Base-by-base conservation (phyloP, 169 alveolate species). In the Plasmodium reichenowi region DNA sequence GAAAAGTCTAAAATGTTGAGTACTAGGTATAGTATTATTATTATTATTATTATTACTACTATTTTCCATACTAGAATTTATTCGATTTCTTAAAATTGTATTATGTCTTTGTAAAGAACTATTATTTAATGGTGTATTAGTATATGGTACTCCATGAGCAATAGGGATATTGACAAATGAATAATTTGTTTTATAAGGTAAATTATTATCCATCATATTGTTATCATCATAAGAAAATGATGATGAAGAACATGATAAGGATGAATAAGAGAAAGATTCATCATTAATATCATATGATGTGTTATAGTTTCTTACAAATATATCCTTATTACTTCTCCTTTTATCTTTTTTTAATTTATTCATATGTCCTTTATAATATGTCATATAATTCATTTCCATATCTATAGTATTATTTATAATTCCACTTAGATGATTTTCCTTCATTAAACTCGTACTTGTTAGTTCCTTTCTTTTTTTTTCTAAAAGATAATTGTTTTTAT, bases 351-450 rank as follows among this genome's bases (percentile, higher is more conserved):
- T 24, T 9, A 59, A 26, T 32, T 52, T 52, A 5, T 20, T 24
- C 17, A 22, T 26, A 15, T 26, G 9, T 8, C 47, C 17, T 29
- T 63, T 56, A 29, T 26, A 5, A 68, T 47, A 20, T 17, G 2
- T 29, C 20, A 83, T 15, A 13, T 83, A 45, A 32, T 56, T 48
- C 48, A 83, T 38, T 58, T 83, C 91, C 91, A 83, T 83, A n/a
- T 83, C 66, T 32, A 83, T 24, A 8, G 91, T 83, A 32, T 83
- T 38, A 68, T 83, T 83, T 83, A 83, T 22, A 22, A 83, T 83
- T 15, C 91, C 91, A 43, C 71, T 54, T 29, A 83, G 15, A 72
- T 83, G 85, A 3, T 50, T 26, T 83, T 24, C 56, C 15, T 17
- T 48, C 12, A 12, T 50, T 71, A 38, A 38, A 38, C 47, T 38